Base-by-base conservation (phyloP, 805 yeast species). In the Grigorovia yakushimaensis region DNA sequence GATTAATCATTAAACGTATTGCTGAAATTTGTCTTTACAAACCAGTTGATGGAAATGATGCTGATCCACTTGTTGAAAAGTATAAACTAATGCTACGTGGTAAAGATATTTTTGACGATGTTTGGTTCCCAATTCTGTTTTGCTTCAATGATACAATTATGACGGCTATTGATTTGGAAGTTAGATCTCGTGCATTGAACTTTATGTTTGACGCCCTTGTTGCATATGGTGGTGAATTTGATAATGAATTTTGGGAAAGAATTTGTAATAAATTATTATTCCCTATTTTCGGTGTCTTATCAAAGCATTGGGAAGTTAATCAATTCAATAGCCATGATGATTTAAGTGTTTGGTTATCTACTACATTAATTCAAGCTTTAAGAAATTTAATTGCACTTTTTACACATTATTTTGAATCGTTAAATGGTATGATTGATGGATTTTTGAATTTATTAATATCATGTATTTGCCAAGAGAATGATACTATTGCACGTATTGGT, bases 381-480 rank as follows among this genome's bases (percentile, higher is more conserved):
- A 79, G 94, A 63, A 86, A 86, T 58, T 77, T 88, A 81, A 82
- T 91, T 56, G 81, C 85, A 0, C 70, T 93, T 48, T 85, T 91
- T 59, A 77, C 88, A 0, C 84, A 82, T 52, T 91, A 85, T 66
- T 93, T 89, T 62, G 85, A 77, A 39, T 75, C 82, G 2, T 76
- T 93, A 59, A 81, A 81, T 55, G 73, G 78, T 39, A 78, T 85
- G 76, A 71, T 91, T 45, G 85, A 80, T 50, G 93, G 87, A 1
- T 88, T 84, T 62, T 72, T 94, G 64, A 79, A 79, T 18, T 72
- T 94, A 45, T 67, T 93, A 48, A 80, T 81, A 1, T 82, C 91
- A 5, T 93, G 98, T 66, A 87, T 93, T 44, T 88, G 96, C 57
- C 98, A 93, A 65, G 96, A 89, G 57, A 91, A 93, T 62, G 98